Percentiles rank a stretch among this genome's conserved stretches.
Evolutionary conservation across 108 stramenopile species (phyloP).

Genomic region (Aurantiochytrium sp.): DNA sequence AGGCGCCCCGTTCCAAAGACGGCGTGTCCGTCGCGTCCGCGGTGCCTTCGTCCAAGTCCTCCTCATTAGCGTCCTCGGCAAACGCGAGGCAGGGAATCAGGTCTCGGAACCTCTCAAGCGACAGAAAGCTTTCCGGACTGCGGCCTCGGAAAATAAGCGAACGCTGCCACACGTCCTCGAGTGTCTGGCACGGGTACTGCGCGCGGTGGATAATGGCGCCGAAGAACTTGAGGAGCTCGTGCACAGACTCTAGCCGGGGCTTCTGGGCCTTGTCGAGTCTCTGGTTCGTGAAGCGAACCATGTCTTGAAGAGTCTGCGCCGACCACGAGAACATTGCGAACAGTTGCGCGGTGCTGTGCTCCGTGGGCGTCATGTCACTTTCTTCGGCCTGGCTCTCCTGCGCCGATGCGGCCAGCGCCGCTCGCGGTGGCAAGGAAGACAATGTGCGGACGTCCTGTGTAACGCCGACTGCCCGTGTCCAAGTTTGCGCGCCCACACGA

Average conservation of each 20-base stretch:
- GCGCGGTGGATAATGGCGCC: neutral
- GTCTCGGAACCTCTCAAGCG: neutral
- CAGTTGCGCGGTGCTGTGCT: neutral
- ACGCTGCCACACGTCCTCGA: neutral
- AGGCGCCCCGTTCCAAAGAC: too few relatives aligned
- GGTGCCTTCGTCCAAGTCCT: too few relatives aligned
- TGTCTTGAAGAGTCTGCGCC: neutral
- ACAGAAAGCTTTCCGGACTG: neutral
- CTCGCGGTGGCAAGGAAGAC: too few relatives aligned
- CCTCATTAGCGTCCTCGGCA: too few relatives aligned
- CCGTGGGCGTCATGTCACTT: neutral
- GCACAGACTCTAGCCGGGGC: neutral
- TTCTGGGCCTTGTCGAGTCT: neutral
- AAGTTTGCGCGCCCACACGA: too few relatives aligned
- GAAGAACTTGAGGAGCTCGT: neutral
- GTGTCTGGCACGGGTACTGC: neutral
- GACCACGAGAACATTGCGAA: neutral
- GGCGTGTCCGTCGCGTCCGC: too few relatives aligned
- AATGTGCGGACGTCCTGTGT: too few relatives aligned
- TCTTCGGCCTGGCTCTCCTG: too few relatives aligned
- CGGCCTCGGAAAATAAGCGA: neutral
- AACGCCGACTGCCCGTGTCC: too few relatives aligned
- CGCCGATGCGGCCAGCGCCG: too few relatives aligned
- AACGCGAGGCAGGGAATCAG: neutral
- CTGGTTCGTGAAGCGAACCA: neutral